Evolutionary conservation across 306 rosid genomes (phyloP), one percentile per base, ranked within the genome.

Genomic region (Gastrolobium bilobum): DNA sequence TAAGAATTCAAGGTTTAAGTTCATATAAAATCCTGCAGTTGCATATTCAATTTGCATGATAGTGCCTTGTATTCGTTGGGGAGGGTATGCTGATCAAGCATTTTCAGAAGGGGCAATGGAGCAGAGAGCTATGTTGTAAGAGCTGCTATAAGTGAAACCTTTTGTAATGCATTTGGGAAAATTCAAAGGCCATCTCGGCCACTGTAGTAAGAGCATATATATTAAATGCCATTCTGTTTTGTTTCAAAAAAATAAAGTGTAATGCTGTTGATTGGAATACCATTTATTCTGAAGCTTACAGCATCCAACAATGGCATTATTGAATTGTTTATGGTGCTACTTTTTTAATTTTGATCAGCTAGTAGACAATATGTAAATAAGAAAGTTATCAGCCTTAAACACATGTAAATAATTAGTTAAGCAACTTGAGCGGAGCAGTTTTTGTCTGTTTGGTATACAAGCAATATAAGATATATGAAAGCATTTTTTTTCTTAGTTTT

Each of bases 121-220:
- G 78, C 61, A 26, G 10, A 39, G 35, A 37, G 13, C 56, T 20
- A 43, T 76, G 64, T 77, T 54, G 61, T 56, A 15, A 51, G 62
- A 59, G 63, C 47, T 46, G 13, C 40, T 30, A 53, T 47, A 4
- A 20, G 37, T 50, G 70, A 26, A 58, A 71, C 52, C 13, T 10
- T 68, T 50, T 48, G 56, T 68, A 44, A 20, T 34, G 39, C n/a
- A 65, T 73, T 60, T 78, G 47, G 26, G 42, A 71, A 76, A 71
- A 71, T 52, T 82, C 68, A 61, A 76, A 30, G 79, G 75, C 76
- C 79, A 48, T 64, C 83, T 72, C 44, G 38, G 76, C 68, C 76
- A 5, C 35, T 78, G 71, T 37, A 64, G 71, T 77, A 43, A 69
- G 82, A 63, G 29, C 63, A 60, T 42, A 42, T 51, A 51, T 40